Conservation (phyloP, 208 protist genomes). For the Tritrichomonas musculus region DNA sequence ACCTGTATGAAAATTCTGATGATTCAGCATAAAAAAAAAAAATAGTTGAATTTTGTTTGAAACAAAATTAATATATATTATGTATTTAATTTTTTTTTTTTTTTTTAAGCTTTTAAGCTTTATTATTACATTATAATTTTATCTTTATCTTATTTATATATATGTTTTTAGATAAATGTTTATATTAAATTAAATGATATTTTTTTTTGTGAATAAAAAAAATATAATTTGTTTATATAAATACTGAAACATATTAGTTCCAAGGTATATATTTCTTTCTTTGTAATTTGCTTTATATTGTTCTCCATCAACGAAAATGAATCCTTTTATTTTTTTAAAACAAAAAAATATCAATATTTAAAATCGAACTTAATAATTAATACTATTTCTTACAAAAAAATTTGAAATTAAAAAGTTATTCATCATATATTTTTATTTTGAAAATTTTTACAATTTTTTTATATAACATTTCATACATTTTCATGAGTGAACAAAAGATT, state of each 20-base stretch:
- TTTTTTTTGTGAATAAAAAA: not conserved
- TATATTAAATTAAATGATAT: not conserved
- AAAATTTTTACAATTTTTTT: not conserved
- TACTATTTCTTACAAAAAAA: not conserved
- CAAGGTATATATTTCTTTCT: not conserved
- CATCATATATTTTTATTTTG: not conserved
- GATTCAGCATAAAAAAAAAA: too few species aligned
- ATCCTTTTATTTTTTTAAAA: not conserved
- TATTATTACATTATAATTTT: not conserved
- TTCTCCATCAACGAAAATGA: not conserved
- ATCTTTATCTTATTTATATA: not conserved
- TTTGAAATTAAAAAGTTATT: not conserved
- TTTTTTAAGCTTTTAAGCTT: too few species aligned
- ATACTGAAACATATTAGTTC: not conserved
- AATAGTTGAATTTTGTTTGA: too few species aligned
- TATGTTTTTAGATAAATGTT: not conserved
- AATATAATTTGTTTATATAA: not conserved
- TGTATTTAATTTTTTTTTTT: too few species aligned
- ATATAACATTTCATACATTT: too few species aligned
- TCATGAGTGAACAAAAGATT: too few species aligned
- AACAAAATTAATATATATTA: too few species aligned
- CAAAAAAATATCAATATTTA: too few species aligned
- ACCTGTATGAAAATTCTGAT: too few species aligned
- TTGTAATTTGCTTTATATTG: not conserved
- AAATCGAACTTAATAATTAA: not conserved